Evolutionary conservation across 441 rosid species (phyloP).

Genomic region (Brassica hybrid): DNA sequence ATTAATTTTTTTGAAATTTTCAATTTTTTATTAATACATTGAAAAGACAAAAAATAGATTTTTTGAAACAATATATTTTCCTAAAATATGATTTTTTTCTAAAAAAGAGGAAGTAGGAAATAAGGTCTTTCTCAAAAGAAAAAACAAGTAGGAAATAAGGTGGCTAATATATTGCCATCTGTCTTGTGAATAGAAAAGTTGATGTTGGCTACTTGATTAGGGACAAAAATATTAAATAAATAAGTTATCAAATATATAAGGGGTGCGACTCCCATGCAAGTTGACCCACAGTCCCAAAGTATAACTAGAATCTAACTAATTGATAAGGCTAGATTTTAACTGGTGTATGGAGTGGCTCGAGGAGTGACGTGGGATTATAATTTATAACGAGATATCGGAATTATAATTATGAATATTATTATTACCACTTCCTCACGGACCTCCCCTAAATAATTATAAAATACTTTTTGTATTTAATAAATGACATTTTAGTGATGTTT

Average conservation of each 20-base stretch:
- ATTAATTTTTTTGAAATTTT: no score
- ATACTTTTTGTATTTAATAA: no score
- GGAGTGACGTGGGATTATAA: constrained; percentile 47
- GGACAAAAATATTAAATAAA: neutral
- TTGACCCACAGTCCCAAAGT: constrained; percentile 46
- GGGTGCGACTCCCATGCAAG: constrained; percentile 32
- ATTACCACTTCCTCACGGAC: neutral
- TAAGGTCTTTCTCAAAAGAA: no score
- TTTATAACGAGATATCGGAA: constrained; percentile 24
- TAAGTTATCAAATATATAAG: neutral
- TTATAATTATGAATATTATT: neutral
- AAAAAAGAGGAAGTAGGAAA: no score
- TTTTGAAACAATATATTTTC: no score
- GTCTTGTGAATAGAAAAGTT: constrained; percentile 40
- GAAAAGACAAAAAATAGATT: no score
- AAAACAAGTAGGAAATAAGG: neutral
- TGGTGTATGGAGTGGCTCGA: constrained; percentile 74
- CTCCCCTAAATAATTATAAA: no score
- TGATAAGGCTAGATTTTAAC: constrained; percentile 37
- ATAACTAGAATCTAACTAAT: constrained; percentile 42
- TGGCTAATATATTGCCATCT: constrained; percentile 16
- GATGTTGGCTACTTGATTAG: constrained; percentile 33
- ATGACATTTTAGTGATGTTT: no score
- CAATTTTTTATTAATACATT: no score
- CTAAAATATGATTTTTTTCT: no score